Evolutionary conservation across 306 rosid genomes (phyloP).

Genomic region (Vigna unguiculata): DNA sequence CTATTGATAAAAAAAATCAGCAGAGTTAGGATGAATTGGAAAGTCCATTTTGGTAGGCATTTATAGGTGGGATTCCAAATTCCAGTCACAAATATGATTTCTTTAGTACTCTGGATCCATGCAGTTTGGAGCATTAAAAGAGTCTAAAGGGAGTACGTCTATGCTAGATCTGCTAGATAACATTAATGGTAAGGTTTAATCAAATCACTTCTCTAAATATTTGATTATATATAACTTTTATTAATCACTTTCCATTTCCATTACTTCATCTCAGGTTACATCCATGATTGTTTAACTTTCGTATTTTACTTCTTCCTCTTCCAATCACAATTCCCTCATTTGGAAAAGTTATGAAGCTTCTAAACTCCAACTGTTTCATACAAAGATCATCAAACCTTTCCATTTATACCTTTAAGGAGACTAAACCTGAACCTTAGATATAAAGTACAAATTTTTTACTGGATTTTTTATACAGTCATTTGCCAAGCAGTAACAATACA

Average conservation of each 20-base stretch:
- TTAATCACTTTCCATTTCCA: background rate
- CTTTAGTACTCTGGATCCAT: background rate
- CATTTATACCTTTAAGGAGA: background rate
- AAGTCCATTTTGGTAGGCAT: background rate
- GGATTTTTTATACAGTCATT: too few species aligned
- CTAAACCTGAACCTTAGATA: background rate
- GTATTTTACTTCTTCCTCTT: background rate
- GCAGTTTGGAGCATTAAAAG: constrained; percentile 1
- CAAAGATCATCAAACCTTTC: background rate
- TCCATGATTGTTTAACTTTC: background rate
- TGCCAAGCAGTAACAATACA: too few species aligned
- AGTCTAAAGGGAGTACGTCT: background rate
- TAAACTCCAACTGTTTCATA: background rate
- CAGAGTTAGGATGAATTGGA: background rate
- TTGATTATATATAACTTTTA: background rate
- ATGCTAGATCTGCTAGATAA: background rate
- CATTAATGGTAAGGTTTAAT: background rate
- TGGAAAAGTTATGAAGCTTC: background rate
- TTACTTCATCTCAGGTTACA: background rate
- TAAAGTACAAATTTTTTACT: too few species aligned
- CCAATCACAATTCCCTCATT: background rate
- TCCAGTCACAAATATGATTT: background rate
- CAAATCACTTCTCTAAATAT: background rate
- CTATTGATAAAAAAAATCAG: too few species aligned
- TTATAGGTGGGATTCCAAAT: background rate